Percentiles rank a stretch among this genome's conserved stretches.
Conservation (phyloP, 1,284 basidiomycete genomes). For the Ganoderma resinaceum region DNA sequence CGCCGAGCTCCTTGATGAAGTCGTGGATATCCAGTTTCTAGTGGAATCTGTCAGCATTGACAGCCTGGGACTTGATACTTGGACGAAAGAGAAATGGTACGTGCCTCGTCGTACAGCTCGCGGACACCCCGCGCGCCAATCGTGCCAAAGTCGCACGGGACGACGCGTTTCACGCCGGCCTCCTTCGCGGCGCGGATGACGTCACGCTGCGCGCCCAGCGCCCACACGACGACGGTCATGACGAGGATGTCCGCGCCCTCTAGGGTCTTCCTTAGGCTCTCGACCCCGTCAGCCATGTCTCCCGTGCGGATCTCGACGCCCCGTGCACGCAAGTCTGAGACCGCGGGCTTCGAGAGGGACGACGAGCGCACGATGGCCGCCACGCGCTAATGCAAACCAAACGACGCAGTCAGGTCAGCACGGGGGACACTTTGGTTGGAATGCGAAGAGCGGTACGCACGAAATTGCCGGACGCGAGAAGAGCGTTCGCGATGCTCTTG, state of each 20-base stretch:
- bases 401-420: too few species aligned
- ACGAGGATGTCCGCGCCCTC: slow-evolving; percentile 27
- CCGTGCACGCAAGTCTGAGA: background rate
- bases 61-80: too few species aligned
- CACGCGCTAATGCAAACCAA: slow-evolving; percentile 9
- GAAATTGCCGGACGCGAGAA: slow-evolving; percentile 25
- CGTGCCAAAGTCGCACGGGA: slow-evolving; percentile 31
- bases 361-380: slow-evolving; percentile 17
- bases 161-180: slow-evolving; percentile 23
- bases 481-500: slow-evolving; percentile 21
- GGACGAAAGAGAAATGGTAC: background rate
- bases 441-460: slow-evolving; percentile 13
- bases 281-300: slow-evolving; percentile 18
- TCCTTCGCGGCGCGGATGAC: slow-evolving; percentile 25
- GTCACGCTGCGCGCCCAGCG: slow-evolving; percentile 14
- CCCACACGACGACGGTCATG: slow-evolving; percentile 9
- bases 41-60: background rate
- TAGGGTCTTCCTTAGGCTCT: slow-evolving; percentile 17
- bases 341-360: slow-evolving; percentile 20
- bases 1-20: slow-evolving; percentile 26
- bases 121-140: slow-evolving; percentile 26
- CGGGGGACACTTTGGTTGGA: too few species aligned
- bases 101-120: slow-evolving; percentile 26
- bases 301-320: slow-evolving; percentile 27
- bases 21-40: slow-evolving; percentile 35